A percentile compares a stretch with the other conserved stretches of the same genome.
Evolutionary conservation across 257 asterid genomes (phyloP).

Genomic region (Ligustrum vulgare): DNA sequence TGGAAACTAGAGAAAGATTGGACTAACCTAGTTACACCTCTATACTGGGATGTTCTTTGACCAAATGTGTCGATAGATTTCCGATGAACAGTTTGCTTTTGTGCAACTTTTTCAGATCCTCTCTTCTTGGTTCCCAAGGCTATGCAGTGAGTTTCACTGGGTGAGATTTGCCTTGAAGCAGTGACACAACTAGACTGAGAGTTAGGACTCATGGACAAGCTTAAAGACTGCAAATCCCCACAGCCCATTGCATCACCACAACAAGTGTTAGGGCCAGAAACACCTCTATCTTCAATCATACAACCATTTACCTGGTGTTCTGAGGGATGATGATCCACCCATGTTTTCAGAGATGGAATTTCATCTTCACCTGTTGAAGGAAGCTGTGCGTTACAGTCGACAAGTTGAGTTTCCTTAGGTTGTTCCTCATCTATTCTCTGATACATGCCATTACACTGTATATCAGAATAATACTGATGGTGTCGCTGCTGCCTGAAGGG

Average conservation of each 20-base stretch:
- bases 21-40: conserved; percentile 88
- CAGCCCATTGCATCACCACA: conserved; percentile 27
- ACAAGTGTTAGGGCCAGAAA: neutral
- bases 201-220: conserved; percentile 81
- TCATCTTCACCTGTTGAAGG: conserved; percentile 39
- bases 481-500: conserved; percentile 37
- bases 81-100: conserved; percentile 72
- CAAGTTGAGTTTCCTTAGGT: conserved; percentile 15
- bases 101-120: conserved; percentile 42
- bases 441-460: conserved; percentile 43
- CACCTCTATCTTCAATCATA: conserved; percentile 25
- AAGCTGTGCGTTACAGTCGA: conserved; percentile 27
- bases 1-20: neutral
- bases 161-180: conserved; percentile 58
- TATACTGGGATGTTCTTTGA: conserved; percentile 93
- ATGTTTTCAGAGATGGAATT: conserved; percentile 43
- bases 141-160: conserved; percentile 39
- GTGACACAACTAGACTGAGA: conserved; percentile 82
- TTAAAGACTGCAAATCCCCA: conserved; percentile 52
- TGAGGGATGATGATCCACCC: conserved; percentile 50
- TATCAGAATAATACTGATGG: conserved; percentile 29
- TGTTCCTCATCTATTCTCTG: conserved; percentile 35
- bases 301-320: conserved; percentile 31
- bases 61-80: conserved; percentile 96
- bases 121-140: conserved; percentile 71